Percentiles rank a stretch among this genome's conserved stretches.
Conservation (phyloP, 495 filamentous ascomycete genomes). For the Staphylotrichum longicolle region DNA sequence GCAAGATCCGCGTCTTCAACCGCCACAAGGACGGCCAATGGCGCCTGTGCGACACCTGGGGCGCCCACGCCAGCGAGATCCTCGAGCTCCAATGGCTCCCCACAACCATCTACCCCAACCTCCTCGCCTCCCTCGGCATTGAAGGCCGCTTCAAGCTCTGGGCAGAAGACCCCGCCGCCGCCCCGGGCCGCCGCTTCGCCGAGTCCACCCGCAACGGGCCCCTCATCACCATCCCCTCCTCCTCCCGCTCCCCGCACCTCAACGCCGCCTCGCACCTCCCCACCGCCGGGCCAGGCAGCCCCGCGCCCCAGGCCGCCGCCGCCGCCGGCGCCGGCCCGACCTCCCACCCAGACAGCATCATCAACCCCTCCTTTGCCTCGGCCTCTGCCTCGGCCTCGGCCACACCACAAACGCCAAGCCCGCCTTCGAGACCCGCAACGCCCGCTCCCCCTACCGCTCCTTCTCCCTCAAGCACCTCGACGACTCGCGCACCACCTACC, state of each 20-base stretch:
- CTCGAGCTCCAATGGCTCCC: slow-evolving; percentile 80
- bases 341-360: slow-evolving; percentile 8
- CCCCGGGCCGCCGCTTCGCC: slow-evolving; percentile 76
- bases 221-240: slow-evolving; percentile 11
- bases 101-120: slow-evolving; percentile 55
- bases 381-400: neutral
- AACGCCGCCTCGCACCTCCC: slow-evolving; percentile 1
- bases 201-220: slow-evolving; percentile 22
- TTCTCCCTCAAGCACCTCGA: slow-evolving; percentile 76
- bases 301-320: slow-evolving; percentile 43
- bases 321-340: slow-evolving; percentile 36
- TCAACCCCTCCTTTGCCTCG: neutral
- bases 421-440: slow-evolving; percentile 47
- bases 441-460: slow-evolving; percentile 56
- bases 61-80: slow-evolving; percentile 88
- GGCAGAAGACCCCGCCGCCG: slow-evolving; percentile 78
- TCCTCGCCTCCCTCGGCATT: slow-evolving; percentile 67
- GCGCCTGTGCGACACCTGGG: slow-evolving; percentile 82
- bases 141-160: slow-evolving; percentile 87
- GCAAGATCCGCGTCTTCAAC: slow-evolving; percentile 91
- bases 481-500: slow-evolving; percentile 65
- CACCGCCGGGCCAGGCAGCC: slow-evolving; percentile 9
- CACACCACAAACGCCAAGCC: slow-evolving; percentile 32
- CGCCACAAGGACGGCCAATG: slow-evolving; percentile 70
- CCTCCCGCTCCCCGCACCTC: slow-evolving; percentile 34